Evolutionary conservation across 495 filamentous ascomycete species (phyloP).

Genomic region (Hyaloscypha finlandica): DNA sequence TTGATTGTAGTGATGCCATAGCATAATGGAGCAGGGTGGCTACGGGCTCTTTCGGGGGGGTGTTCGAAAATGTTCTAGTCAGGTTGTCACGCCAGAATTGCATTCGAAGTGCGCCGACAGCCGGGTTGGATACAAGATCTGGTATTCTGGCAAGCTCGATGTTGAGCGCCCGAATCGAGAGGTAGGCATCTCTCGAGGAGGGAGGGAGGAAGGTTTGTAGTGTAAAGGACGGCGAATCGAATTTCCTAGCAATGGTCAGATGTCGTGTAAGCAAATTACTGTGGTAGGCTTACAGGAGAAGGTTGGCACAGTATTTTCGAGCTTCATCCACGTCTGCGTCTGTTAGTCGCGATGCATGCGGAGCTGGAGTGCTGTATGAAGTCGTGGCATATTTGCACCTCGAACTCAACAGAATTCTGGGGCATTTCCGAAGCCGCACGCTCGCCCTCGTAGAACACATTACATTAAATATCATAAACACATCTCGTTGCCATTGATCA

Average conservation of each 20-base stretch:
- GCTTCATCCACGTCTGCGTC: conserved; percentile 52
- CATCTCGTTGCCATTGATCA: not conserved
- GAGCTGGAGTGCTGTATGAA: conserved; percentile 34
- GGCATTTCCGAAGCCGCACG: conserved; percentile 20
- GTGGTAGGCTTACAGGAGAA: conserved; percentile 51
- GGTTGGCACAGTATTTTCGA: conserved; percentile 54
- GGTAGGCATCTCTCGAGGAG: conserved; percentile 73
- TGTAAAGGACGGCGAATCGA: conserved; percentile 86
- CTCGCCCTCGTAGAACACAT: conserved; percentile 31
- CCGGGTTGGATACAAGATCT: conserved; percentile 78
- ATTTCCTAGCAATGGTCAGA: conserved; percentile 54
- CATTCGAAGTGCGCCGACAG: conserved; percentile 82
- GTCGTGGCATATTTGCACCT: conserved; percentile 31
- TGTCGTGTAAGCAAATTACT: not conserved
- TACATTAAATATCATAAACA: conserved; percentile 4
- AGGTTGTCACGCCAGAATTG: conserved; percentile 93
- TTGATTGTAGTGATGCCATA: conserved; percentile 58
- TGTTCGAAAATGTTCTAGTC: conserved; percentile 65
- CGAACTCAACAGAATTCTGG: not conserved
- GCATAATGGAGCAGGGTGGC: conserved; percentile 78
- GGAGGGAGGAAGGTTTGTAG: conserved; percentile 80
- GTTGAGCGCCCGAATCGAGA: conserved; percentile 90
- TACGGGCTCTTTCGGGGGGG: conserved; percentile 85
- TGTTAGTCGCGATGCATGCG: conserved; percentile 32
- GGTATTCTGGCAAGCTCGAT: conserved; percentile 85